These are phyloP conservation scores for Fusarium secorum DNA, from an alignment of 2,329 filamentous ascomycete genomes.

Conservation along the genomic window DNA sequence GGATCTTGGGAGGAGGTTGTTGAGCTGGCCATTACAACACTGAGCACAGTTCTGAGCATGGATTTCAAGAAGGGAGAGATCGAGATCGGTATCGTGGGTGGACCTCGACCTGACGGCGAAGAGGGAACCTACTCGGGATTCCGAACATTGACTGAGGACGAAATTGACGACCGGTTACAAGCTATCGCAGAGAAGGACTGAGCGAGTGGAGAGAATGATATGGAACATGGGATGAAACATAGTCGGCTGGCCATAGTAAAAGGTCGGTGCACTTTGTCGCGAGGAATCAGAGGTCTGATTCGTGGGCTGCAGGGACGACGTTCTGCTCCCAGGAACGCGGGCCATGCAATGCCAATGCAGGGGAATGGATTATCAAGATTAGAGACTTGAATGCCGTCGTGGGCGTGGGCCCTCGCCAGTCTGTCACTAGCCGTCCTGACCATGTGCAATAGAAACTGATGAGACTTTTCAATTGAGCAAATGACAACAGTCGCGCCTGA, in stretches of 20 bases:
- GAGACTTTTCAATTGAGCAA: constrained; percentile 32
- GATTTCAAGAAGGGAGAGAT: constrained; percentile 99
- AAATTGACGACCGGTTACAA: constrained; percentile 98
- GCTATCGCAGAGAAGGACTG: constrained; percentile 99
- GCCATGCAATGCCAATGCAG: constrained; percentile 34
- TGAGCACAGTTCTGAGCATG: constrained; percentile 96
- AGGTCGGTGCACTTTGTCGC: constrained; percentile 17
- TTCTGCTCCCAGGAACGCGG: constrained; percentile 34
- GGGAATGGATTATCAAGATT: constrained; percentile 33
- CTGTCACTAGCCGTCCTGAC: constrained; percentile 39
- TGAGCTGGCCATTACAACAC: constrained; percentile 91
- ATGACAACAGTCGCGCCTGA: constrained; percentile 37
- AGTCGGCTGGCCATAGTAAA: constrained; percentile 6
- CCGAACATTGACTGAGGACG: constrained; percentile 90
- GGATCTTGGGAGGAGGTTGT: constrained; percentile 98
- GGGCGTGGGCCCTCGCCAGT: constrained; percentile 33
- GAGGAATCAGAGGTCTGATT: constrained; percentile 32
- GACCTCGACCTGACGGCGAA: constrained; percentile 80
- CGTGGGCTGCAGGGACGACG: constrained; percentile 18
- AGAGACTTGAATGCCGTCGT: constrained; percentile 26
- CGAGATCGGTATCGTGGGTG: constrained; percentile 96
- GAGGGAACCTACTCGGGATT: constrained; percentile 83
- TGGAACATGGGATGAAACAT: constrained; percentile 26
- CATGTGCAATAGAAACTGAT: constrained; percentile 43
- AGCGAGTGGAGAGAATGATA: constrained; percentile 45